Evolutionary conservation across 1,139 yeast species (phyloP), one percentile per base, ranked within the genome.

Genomic region (Fermentozyma sake): DNA sequence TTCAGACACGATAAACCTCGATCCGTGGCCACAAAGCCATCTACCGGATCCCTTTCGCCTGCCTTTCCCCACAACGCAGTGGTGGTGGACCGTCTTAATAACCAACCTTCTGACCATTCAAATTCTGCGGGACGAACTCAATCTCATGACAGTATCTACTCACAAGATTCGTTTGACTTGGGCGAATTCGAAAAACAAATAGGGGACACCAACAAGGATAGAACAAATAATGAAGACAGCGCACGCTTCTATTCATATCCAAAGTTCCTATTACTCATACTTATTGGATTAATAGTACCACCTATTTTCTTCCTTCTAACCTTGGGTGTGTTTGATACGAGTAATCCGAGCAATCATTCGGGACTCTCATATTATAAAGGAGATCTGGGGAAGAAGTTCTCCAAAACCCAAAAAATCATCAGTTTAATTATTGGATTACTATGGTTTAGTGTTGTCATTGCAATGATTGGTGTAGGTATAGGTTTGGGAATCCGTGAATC

Each of bases 391-490:
- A 39, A 44, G 21, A 18, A 19, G 27, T 65, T 58, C 35, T 50
- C 61, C 4, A 46, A 42, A 26, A 29, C 40, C 18, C 72, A 65
- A 37, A 65, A 64, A 38, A 18, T 53, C 3, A 25, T 47, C 20
- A 59, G 69, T 42, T 34, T 58, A 5, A 32, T 42, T 0, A 13
- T 59, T 3, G 71, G 71, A 3, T 11, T 63, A 7, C 8, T 52
- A 2, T 65, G 72, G 72, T 28, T 58, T 6, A 30, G 39, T 9
- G 38, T 55, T 4, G 50, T 61, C 4, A 33, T 63, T 15, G 61
- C 68, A 9, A 61, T 63, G 69, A 58, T 65, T 11, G 70, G 64
- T 0, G 60, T 64, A 5, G 68, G 69, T 0, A 35, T 65, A 15
- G 69, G 67, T 11, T 32, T 54, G 3, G 56, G 57, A n/a, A 20